phyloP scores from a whole-genome alignment of 202 grass and related monocot genomes.

The Brachypodium distachyon region DNA sequence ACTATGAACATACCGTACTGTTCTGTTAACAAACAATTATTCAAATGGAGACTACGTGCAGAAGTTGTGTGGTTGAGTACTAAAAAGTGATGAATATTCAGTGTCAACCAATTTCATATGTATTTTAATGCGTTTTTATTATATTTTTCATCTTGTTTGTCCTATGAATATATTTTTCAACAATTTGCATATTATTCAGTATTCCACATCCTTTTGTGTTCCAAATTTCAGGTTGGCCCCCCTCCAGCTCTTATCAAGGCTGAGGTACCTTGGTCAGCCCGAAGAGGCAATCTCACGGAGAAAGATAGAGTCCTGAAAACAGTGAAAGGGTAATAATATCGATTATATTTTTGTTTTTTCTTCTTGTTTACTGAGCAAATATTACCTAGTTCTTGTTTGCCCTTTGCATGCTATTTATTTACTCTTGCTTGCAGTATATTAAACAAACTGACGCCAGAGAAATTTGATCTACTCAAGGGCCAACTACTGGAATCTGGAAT shows the following conservation, averaged over 20 bases:
- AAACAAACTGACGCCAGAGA: conserved; percentile 97
- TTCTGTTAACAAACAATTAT: not conserved
- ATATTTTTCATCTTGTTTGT: not conserved
- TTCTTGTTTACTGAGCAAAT: not conserved
- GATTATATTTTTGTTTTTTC: not conserved
- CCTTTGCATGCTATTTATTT: not conserved
- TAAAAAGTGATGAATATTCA: not conserved
- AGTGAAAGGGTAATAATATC: conserved; percentile 78
- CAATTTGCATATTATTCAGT: not conserved
- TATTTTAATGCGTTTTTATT: not conserved
- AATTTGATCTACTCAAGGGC: conserved; percentile 96
- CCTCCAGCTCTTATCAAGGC: conserved; percentile 69
- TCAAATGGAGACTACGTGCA: not conserved
- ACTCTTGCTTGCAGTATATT: conserved; percentile 57
- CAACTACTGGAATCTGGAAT: conserved; percentile 91
- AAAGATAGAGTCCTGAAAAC: conserved; percentile 95
- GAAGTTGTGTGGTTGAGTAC: not conserved
- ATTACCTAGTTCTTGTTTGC: not conserved
- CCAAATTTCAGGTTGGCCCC: conserved; percentile 30
- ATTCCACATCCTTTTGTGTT: not conserved
- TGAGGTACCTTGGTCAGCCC: conserved; percentile 76
- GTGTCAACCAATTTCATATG: not conserved
- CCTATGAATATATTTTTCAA: not conserved
- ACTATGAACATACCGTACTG: not conserved
- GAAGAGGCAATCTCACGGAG: conserved; percentile 73